These are phyloP conservation scores for Avena atlantica DNA, from an alignment of 176 grass and related monocot genomes.

Conservation along the genomic window DNA sequence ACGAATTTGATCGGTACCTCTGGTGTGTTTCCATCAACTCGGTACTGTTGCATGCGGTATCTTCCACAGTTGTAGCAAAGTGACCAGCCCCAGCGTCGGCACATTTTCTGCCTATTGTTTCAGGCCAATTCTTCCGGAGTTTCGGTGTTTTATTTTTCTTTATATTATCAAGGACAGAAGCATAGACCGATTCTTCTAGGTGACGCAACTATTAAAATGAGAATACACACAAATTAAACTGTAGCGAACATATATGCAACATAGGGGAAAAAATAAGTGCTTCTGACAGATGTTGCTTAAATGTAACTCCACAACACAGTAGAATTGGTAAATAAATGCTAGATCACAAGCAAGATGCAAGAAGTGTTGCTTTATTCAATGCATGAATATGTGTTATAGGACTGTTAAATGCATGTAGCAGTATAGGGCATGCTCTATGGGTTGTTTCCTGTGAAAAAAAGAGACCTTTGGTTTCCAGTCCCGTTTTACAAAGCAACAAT, in stretches of 20 bases:
- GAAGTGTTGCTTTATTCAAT: neutral
- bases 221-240: neutral
- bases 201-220: neutral
- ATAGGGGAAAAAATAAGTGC: neutral
- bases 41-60: neutral
- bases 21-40: neutral
- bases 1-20: no score
- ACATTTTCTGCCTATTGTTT: neutral
- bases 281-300: neutral
- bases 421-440: neutral
- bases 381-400: neutral
- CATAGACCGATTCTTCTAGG: constrained; percentile 20
- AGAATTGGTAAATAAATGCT: neutral
- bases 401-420: neutral
- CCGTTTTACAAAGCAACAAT: neutral
- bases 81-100: neutral
- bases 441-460: neutral
- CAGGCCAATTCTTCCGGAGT: no score
- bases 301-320: neutral
- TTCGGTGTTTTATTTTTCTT: neutral
- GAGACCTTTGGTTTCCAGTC: neutral
- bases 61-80: neutral
- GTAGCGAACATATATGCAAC: neutral
- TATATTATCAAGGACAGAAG: neutral
- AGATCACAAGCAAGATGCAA: neutral